These are phyloP conservation scores for Tylopilus sp. DNA, from an alignment of 768 basidiomycete genomes.

Conservation along the genomic window DNA sequence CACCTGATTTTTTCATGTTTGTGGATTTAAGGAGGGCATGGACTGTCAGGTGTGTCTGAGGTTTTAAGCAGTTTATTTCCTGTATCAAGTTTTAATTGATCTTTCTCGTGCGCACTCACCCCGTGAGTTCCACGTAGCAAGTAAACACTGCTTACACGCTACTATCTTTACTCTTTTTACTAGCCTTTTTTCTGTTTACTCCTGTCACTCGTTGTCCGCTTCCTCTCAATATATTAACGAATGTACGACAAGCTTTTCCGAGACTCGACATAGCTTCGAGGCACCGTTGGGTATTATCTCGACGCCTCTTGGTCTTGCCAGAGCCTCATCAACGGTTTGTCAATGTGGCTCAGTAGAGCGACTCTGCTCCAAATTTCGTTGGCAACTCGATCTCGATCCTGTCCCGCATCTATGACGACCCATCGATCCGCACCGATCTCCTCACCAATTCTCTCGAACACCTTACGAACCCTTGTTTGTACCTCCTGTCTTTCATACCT, in stretches of 20 bases:
- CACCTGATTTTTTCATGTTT: slow-evolving; percentile 8
- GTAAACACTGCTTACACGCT: slow-evolving; percentile 8
- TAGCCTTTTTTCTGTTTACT: slow-evolving; percentile 9
- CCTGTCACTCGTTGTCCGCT: slow-evolving; percentile 19
- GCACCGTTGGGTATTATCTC: background rate
- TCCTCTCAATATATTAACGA: slow-evolving; percentile 21
- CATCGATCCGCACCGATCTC: slow-evolving; percentile 50
- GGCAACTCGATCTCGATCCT: slow-evolving; percentile 45
- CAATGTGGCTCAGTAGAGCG: slow-evolving; percentile 37
- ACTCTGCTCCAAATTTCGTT: slow-evolving; percentile 54
- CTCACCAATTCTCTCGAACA: slow-evolving; percentile 55
- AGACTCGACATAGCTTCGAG: slow-evolving; percentile 6
- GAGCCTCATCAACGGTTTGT: slow-evolving; percentile 44
- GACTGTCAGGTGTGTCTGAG: slow-evolving; percentile 19
- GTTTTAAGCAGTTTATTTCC: slow-evolving; percentile 16
- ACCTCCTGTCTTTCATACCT: slow-evolving; percentile 81
- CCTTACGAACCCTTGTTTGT: slow-evolving; percentile 59
- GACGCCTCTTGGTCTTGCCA: slow-evolving; percentile 37
- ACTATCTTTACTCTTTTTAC: slow-evolving; percentile 5
- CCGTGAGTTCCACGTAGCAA: slow-evolving; percentile 5
- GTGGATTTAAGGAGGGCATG: slow-evolving; percentile 13
- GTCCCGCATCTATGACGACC: slow-evolving; percentile 60
- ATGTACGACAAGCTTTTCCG: slow-evolving; percentile 22
- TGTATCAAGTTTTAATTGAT: slow-evolving; percentile 9
- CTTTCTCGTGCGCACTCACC: slow-evolving; percentile 7